Evolutionary conservation across 805 yeast genomes (phyloP), one percentile per base, ranked within the genome.

Genomic region (Ogataea naganishii): DNA sequence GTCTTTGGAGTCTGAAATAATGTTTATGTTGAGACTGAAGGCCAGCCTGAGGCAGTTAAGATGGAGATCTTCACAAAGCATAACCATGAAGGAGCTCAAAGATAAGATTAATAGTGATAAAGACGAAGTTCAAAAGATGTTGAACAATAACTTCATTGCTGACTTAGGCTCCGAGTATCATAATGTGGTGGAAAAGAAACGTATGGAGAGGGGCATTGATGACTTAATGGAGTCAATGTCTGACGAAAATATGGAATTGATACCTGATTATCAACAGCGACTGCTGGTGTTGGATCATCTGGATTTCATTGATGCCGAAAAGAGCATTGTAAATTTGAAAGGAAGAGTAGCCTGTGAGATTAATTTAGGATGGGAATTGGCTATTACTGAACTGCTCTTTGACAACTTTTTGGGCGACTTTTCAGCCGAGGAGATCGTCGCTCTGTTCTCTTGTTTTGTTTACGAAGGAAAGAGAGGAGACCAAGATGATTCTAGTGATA

Each of bases 381-480:
- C 81, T 3, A 52, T 92, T 8, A 89, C 98, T 0, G 98, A 92
- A 53, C 64, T 92, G 32, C 73, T 92, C 12, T 64, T 92, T 43
- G 95, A 89, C 47, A 92, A 92, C 56, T 86, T 89, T 61, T 60
- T 92, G 38, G 95, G 89, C 18, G 94, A 85, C 34, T 88, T 82
- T 49, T 94, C 88, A 39, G 86, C 96, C 1, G 96, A 86, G 47
- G 98, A 92, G 54, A 86, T 92, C 38, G 96, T 88, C n/a, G 97
- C 97, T 0, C 62, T 92, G 28, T 57, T 92, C 19, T 85, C 96
- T 0, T 84, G 82, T 21, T 92, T 92, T 59, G 95, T 92, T 2
- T 92, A 83, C 49, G 96, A 92, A 47, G 97, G 96, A 2, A 66
- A 73, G 12, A 65, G 71, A 14, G 75, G 70, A 21, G 69, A 72